Percentiles rank a stretch among this genome's conserved stretches.
Evolutionary conservation across 176 grass and related monocot species (phyloP).

Genomic region (Oryza glaberrima): DNA sequence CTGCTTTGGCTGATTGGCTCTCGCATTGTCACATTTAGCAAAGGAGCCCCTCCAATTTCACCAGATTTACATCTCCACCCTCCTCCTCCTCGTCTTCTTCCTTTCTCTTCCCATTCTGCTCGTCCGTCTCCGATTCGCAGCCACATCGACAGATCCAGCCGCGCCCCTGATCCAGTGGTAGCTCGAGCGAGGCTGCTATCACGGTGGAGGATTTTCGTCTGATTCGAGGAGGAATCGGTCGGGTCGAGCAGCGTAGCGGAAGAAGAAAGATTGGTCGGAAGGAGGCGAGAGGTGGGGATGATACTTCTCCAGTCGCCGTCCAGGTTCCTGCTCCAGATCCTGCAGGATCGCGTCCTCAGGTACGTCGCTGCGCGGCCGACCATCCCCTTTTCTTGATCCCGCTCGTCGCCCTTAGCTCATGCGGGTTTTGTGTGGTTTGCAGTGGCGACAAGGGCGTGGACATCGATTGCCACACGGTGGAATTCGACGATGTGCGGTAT

Average conservation of each 20-base stretch:
- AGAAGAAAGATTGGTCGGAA: constrained; percentile 12
- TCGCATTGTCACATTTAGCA: background rate
- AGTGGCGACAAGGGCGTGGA: constrained; percentile 90
- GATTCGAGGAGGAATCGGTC: constrained; percentile 1
- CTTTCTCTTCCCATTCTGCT: constrained; percentile 4
- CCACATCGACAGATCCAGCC: constrained; percentile 16
- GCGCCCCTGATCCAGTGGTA: constrained; percentile 6
- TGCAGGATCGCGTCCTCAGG: constrained; percentile 90
- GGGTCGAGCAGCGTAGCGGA: background rate
- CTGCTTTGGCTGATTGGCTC: background rate
- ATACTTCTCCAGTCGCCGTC: constrained; percentile 96
- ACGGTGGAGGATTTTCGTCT: no score
- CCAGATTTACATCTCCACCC: background rate
- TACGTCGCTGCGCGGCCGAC: background rate
- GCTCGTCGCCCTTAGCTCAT: background rate
- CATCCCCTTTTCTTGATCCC: background rate
- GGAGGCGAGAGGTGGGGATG: constrained; percentile 56
- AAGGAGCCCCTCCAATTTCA: background rate
- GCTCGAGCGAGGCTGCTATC: constrained; percentile 7
- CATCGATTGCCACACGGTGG: constrained; percentile 96
- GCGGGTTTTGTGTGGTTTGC: constrained; percentile 15
- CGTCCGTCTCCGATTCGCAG: constrained; percentile 12
- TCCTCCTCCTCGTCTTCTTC: background rate
- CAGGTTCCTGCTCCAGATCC: constrained; percentile 95
- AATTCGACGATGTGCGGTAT: constrained; percentile 95